Percentiles rank a stretch among this genome's conserved stretches.
phyloP scores from a whole-genome alignment of 768 basidiomycete genomes.

The Tulasnella sp. region DNA sequence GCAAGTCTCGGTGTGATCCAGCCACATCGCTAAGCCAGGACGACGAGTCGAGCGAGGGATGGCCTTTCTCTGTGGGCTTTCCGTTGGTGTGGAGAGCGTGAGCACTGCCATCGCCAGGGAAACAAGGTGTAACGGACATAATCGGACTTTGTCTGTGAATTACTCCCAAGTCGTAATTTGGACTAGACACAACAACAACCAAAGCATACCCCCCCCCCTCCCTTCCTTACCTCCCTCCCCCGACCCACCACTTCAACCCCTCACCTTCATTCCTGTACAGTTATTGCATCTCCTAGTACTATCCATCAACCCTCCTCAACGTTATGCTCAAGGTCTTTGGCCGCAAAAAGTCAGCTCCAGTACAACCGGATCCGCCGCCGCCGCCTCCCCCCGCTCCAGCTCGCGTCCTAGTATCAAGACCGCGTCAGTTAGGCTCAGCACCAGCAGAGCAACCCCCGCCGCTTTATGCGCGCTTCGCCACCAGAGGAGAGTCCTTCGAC shows the following conservation, averaged over 20 bases:
- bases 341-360: neutral
- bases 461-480: conserved; percentile 25
- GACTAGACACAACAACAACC: neutral
- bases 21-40: neutral
- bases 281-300: neutral
- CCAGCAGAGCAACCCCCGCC: conserved; percentile 1
- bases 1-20: too few species aligned
- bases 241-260: neutral
- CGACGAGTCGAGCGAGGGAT: too few species aligned
- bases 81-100: neutral
- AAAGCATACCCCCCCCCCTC: neutral
- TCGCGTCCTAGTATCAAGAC: conserved; percentile 9
- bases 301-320: neutral
- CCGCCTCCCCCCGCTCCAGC: neutral
- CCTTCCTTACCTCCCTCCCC: neutral
- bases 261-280: neutral
- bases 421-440: neutral
- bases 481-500: conserved; percentile 19
- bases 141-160: neutral
- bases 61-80: too few species aligned
- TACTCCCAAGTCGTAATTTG: conserved; percentile 4
- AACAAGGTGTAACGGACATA: neutral
- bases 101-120: neutral
- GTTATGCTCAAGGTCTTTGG: neutral
- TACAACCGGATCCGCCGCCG: neutral